Evolutionary conservation across 306 rosid genomes (phyloP).

Genomic region (Quillaja saponaria): DNA sequence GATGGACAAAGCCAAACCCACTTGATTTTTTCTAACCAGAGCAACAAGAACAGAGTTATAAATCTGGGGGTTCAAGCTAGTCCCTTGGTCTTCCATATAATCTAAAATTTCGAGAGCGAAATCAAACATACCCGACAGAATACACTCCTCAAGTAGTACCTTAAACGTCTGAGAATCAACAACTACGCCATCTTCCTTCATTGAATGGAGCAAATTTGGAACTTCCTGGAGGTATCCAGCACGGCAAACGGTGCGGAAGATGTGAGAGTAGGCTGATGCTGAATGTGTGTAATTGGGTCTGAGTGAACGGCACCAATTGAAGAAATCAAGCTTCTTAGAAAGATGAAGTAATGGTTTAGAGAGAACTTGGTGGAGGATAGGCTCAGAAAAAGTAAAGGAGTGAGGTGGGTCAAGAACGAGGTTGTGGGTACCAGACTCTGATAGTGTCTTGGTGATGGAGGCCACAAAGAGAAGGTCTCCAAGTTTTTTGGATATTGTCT

Average conservation of each 20-base stretch:
- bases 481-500: conserved; percentile 23
- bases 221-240: conserved; percentile 46
- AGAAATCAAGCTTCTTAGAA: conserved; percentile 66
- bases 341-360: conserved; percentile 51
- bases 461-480: conserved; percentile 60
- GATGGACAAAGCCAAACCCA: conserved; percentile 64
- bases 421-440: conserved; percentile 52
- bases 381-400: conserved; percentile 48
- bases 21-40: conserved; percentile 53
- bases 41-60: conserved; percentile 61
- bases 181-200: conserved; percentile 51
- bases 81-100: conserved; percentile 46
- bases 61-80: conserved; percentile 35
- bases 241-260: conserved; percentile 50
- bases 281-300: conserved; percentile 35
- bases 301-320: conserved; percentile 55
- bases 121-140: conserved; percentile 46
- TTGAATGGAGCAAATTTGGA: conserved; percentile 45
- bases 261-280: conserved; percentile 45
- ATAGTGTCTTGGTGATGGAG: conserved; percentile 58
- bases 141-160: conserved; percentile 51
- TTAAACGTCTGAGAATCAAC: conserved; percentile 60
- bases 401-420: conserved; percentile 37
- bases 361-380: conserved; percentile 61
- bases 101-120: conserved; percentile 57